Percentiles rank a stretch among this genome's conserved stretches.
These are phyloP conservation scores for Cryoendolithus antarcticus DNA, from an alignment of 2,329 filamentous ascomycete species.

Conservation along the genomic window DNA sequence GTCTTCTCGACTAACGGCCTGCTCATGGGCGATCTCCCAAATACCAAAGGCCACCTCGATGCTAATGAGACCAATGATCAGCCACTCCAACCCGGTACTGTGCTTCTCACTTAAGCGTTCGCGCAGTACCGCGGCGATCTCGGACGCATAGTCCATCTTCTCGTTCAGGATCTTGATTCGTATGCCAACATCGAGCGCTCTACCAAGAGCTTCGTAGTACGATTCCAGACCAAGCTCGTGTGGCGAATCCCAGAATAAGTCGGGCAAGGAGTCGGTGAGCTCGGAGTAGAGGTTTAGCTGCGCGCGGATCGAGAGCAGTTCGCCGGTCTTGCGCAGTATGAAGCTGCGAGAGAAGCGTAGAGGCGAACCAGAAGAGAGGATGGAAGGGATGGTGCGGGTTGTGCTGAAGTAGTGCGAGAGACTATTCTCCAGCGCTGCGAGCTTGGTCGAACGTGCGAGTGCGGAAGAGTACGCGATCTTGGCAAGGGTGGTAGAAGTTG, in stretches of 20 bases:
- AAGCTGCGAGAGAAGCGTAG: slow-evolving; percentile 58
- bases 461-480: slow-evolving; percentile 96
- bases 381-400: slow-evolving; percentile 67
- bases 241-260: slow-evolving; percentile 90
- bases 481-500: slow-evolving; percentile 56
- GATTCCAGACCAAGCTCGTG: slow-evolving; percentile 83
- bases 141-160: slow-evolving; percentile 95
- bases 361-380: slow-evolving; percentile 56
- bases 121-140: slow-evolving; percentile 79
- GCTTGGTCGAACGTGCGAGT: slow-evolving; percentile 80
- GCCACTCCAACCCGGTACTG: slow-evolving; percentile 78
- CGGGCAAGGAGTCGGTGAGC: slow-evolving; percentile 84
- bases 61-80: slow-evolving; percentile 86
- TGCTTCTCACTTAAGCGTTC: slow-evolving; percentile 87
- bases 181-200: slow-evolving; percentile 79
- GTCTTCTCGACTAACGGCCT: too few relatives aligned
- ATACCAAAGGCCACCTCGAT: slow-evolving; percentile 88
- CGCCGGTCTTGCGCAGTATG: slow-evolving; percentile 85
- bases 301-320: slow-evolving; percentile 76
- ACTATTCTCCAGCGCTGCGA: slow-evolving; percentile 78
- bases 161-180: slow-evolving; percentile 86
- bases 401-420: slow-evolving; percentile 76
- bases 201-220: slow-evolving; percentile 89
- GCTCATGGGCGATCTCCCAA: slow-evolving; percentile 26
- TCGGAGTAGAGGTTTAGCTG: slow-evolving; percentile 96